Conservation (phyloP, 129 eudicot genomes). For the Cynara cardunculus region DNA sequence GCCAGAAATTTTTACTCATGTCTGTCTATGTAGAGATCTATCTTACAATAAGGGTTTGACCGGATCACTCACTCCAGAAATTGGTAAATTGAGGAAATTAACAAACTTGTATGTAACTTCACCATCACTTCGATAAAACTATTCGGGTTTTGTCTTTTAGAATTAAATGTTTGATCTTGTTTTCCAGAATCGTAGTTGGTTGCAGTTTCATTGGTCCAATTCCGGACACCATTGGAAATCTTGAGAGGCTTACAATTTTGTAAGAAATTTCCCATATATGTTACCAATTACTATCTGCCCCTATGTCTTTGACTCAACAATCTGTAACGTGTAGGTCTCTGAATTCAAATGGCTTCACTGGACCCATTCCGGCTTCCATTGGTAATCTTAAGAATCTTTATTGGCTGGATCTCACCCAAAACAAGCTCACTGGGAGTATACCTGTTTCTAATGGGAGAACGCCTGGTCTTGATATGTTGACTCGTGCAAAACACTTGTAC, state of each 20-base stretch:
- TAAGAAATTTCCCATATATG: conserved; percentile 34
- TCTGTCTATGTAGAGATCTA: conserved; percentile 60
- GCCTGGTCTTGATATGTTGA: conserved; percentile 77
- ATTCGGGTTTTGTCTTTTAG: not conserved
- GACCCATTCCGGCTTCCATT: conserved; percentile 65
- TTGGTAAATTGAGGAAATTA: conserved; percentile 57
- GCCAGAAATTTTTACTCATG: not conserved
- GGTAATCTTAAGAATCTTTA: conserved; percentile 54
- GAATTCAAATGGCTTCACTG: conserved; percentile 57
- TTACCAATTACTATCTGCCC: not conserved
- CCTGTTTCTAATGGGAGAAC: conserved; percentile 57
- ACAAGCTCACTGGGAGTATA: conserved; percentile 52
- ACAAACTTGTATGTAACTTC: conserved; percentile 59
- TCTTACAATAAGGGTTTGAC: conserved; percentile 65
- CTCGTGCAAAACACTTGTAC: conserved; percentile 55
- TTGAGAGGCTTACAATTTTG: conserved; percentile 44
- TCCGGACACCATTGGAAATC: conserved; percentile 67
- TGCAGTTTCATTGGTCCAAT: conserved; percentile 65
- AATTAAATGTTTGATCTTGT: not conserved
- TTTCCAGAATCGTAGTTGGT: conserved; percentile 47
- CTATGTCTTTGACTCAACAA: not conserved
- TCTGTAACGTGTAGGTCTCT: conserved; percentile 45
- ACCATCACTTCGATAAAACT: not conserved
- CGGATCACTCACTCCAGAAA: conserved; percentile 65
- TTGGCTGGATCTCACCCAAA: conserved; percentile 75